phyloP scores from a whole-genome alignment of 179 eudicot genomes.

The Camellia oleifera region DNA sequence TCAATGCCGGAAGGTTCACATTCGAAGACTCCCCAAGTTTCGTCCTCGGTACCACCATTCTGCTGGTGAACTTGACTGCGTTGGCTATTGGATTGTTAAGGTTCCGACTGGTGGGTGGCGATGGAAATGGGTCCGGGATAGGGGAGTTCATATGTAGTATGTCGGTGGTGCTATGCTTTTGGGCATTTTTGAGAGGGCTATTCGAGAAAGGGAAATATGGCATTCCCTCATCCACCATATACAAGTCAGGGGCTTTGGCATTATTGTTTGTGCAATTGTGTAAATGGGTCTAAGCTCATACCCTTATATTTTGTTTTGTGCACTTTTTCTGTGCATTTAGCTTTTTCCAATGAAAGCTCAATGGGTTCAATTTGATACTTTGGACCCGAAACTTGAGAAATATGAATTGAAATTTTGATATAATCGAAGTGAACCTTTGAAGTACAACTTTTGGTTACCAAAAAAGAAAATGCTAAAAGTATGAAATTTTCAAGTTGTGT shows the following conservation, averaged over 20 bases:
- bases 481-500: too few relatives aligned
- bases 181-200: constrained; percentile 29
- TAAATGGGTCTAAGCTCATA: neutral
- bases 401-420: too few relatives aligned
- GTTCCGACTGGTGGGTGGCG: neutral
- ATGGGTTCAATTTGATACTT: too few relatives aligned
- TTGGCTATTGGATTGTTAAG: constrained; percentile 7
- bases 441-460: too few relatives aligned
- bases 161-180: constrained; percentile 18
- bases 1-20: constrained; percentile 21
- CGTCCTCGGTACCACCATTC: constrained; percentile 22
- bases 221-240: constrained; percentile 26
- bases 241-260: constrained; percentile 25
- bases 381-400: too few relatives aligned
- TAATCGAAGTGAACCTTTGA: too few relatives aligned
- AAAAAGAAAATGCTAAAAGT: too few relatives aligned
- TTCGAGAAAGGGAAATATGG: constrained; percentile 35
- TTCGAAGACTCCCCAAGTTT: constrained; percentile 26
- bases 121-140: constrained; percentile 4
- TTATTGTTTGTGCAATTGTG: constrained; percentile 20
- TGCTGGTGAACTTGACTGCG: constrained; percentile 24
- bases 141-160: constrained; percentile 31
- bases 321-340: too few relatives aligned
- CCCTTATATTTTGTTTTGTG: too few relatives aligned
- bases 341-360: too few relatives aligned